phyloP scores from a whole-genome alignment of 2,329 filamentous ascomycete genomes.

The Epichloe typhina region DNA sequence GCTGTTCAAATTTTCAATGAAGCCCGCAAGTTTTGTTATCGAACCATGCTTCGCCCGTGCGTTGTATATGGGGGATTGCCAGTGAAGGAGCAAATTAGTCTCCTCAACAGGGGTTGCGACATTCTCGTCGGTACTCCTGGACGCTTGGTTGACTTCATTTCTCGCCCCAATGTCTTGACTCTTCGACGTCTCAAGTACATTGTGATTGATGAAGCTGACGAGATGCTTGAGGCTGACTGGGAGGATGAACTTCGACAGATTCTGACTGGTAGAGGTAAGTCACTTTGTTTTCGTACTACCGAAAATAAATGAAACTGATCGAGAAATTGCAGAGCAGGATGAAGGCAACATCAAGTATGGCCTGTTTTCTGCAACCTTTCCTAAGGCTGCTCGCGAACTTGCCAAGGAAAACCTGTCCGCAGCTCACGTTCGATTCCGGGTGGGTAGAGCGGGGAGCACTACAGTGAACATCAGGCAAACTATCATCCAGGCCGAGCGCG shows the following conservation, averaged over 20 bases:
- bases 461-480: slow-evolving; percentile 74
- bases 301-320: neutral
- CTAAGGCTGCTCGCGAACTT: slow-evolving; percentile 61
- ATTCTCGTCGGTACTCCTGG: slow-evolving; percentile 81
- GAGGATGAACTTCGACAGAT: slow-evolving; percentile 61
- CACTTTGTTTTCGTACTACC: slow-evolving; percentile 3
- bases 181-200: slow-evolving; percentile 66
- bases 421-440: slow-evolving; percentile 66
- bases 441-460: slow-evolving; percentile 75
- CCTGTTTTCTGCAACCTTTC: slow-evolving; percentile 94
- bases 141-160: slow-evolving; percentile 73
- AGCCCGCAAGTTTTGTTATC: slow-evolving; percentile 81
- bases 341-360: slow-evolving; percentile 56
- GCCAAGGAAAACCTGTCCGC: slow-evolving; percentile 63
- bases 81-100: slow-evolving; percentile 51
- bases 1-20: slow-evolving; percentile 94
- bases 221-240: slow-evolving; percentile 76
- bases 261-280: slow-evolving; percentile 67
- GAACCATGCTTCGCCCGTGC: slow-evolving; percentile 85
- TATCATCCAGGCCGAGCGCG: slow-evolving; percentile 52
- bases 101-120: slow-evolving; percentile 76
- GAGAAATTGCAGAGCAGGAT: slow-evolving; percentile 49
- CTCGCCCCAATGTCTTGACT: slow-evolving; percentile 53
- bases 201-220: slow-evolving; percentile 89
- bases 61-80: slow-evolving; percentile 86